phyloP scores from a whole-genome alignment of 2,329 filamentous ascomycete genomes.

The Arthrobotrys sinensis region DNA sequence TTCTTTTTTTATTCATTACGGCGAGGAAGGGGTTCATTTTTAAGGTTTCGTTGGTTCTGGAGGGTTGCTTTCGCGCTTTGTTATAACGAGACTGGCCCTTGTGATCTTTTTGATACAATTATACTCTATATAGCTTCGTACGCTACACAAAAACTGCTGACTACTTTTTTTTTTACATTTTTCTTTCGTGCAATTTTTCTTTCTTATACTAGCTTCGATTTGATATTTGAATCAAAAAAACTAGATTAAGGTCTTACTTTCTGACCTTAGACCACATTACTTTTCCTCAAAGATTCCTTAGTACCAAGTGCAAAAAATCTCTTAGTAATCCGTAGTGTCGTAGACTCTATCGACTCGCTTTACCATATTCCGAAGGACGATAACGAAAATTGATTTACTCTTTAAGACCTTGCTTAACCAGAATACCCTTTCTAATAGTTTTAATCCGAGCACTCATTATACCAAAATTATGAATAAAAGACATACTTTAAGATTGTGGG shows the following conservation, averaged over 20 bases:
- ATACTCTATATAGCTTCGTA: slow-evolving; percentile 26
- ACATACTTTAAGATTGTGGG: neutral
- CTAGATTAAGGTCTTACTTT: neutral
- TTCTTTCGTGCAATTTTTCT: neutral
- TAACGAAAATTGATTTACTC: neutral
- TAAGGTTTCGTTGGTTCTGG: slow-evolving; percentile 24
- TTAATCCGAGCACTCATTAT: neutral
- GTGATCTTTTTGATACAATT: slow-evolving; percentile 28
- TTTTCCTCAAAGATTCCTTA: neutral
- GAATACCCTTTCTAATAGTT: neutral
- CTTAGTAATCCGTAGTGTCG: neutral
- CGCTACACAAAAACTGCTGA: slow-evolving; percentile 28
- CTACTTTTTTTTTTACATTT: neutral
- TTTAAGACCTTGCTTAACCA: neutral
- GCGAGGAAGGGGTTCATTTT: slow-evolving; percentile 26
- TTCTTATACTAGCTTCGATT: slow-evolving; percentile 3
- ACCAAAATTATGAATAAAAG: neutral
- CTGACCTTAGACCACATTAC: neutral
- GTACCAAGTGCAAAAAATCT: neutral
- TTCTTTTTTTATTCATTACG: slow-evolving; percentile 21
- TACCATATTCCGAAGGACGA: slow-evolving; percentile 6
- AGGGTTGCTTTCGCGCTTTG: slow-evolving; percentile 20
- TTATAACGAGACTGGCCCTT: slow-evolving; percentile 35
- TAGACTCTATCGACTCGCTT: neutral
- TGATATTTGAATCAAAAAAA: slow-evolving; percentile 3